These are phyloP conservation scores for Phellopilus nigrolimitatus DNA, from an alignment of 1,284 basidiomycete genomes.

Conservation along the genomic window DNA sequence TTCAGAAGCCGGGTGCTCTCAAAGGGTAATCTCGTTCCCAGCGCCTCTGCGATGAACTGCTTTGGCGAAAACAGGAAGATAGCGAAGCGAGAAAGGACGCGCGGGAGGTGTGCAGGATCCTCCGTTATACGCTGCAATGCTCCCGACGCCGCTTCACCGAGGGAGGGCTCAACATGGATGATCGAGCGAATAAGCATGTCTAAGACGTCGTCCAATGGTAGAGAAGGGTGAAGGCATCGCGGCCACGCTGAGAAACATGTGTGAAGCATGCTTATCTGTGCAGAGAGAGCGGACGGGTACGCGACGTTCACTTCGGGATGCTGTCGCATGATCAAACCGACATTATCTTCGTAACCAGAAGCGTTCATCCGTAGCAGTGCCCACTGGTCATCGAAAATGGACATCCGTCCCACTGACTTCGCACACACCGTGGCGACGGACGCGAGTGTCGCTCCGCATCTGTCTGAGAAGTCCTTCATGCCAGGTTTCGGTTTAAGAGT, in stretches of 20 bases:
- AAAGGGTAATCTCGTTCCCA: constrained; percentile 53
- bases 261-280: constrained; percentile 72
- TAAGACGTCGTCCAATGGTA: constrained; percentile 59
- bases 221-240: constrained; percentile 60
- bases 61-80: constrained; percentile 75
- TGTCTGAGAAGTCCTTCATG: constrained; percentile 74
- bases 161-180: constrained; percentile 76
- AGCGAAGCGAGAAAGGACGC: constrained; percentile 67
- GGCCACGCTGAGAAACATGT: constrained; percentile 86
- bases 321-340: constrained; percentile 57
- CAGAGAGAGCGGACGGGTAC: constrained; percentile 59
- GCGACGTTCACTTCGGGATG: constrained; percentile 70
- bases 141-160: constrained; percentile 65
- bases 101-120: constrained; percentile 52
- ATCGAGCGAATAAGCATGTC: constrained; percentile 81
- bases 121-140: constrained; percentile 74
- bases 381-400: constrained; percentile 83
- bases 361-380: constrained; percentile 54
- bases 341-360: constrained; percentile 66
- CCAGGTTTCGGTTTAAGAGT: constrained; percentile 56
- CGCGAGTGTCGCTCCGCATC: constrained; percentile 58
- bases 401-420: constrained; percentile 70
- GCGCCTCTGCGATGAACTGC: constrained; percentile 61
- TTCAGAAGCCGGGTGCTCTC: constrained; percentile 62
- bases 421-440: constrained; percentile 63